Conservation (phyloP, 208 protist species). For the Acanthamoeba lugdunensis region DNA sequence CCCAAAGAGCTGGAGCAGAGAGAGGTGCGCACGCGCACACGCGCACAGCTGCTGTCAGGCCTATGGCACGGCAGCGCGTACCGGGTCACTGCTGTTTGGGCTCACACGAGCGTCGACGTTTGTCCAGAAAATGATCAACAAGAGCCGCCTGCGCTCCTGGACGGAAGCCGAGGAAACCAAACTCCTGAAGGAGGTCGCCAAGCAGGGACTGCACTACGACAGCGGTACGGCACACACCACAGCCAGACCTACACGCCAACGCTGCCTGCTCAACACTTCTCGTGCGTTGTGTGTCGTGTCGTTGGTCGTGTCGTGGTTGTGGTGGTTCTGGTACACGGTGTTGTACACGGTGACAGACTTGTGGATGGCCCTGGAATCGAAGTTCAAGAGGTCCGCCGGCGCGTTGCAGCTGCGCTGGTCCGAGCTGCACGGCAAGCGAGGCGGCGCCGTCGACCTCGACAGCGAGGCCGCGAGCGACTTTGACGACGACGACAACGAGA, state of each 20-base stretch:
- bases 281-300: background rate
- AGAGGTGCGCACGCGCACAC: background rate
- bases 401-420: conserved; percentile 43
- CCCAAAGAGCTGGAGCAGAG: conserved; percentile 10
- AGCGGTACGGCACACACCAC: background rate
- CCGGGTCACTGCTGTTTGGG: too few species aligned
- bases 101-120: background rate
- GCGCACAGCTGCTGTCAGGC: background rate
- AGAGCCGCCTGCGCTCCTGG: background rate
- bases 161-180: background rate
- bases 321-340: background rate
- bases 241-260: background rate
- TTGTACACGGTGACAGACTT: background rate
- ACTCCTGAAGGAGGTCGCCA: background rate
- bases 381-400: conserved; percentile 27
- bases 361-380: background rate
- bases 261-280: background rate
- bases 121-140: background rate
- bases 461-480: background rate
- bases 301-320: too few species aligned
- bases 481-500: background rate
- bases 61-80: too few species aligned
- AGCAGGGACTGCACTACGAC: background rate
- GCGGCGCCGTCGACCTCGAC: background rate
- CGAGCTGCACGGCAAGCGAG: background rate